Base-by-base conservation (phyloP, 164 flowering plant species). In the Liquidambar formosana region DNA sequence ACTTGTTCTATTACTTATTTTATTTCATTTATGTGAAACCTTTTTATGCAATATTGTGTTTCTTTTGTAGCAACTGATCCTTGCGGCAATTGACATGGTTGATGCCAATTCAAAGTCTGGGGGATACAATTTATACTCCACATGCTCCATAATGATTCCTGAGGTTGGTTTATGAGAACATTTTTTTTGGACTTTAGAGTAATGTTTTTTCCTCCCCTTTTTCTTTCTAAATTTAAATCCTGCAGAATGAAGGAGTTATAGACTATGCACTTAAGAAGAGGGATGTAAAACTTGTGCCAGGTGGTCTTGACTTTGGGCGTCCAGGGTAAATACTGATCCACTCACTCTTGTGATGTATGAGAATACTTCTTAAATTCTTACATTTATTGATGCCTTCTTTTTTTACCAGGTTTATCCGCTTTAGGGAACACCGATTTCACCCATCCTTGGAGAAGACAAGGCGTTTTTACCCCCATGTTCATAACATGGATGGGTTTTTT, bases 401-500 rank as follows among this genome's bases (percentile, higher is more conserved):
- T 49, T 49, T 65, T 27, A 26, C 56, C 85, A 96, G 99, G 80
- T 89, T 83, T 76, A 63, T 73, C 38, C 83, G 88, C 61, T 96
- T 78, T 75, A 88, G 98, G 75, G 90, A 88, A 73, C 88, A 90
- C n/a, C 88, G 91, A 12, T 93, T 93, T 70, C 97, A 96, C 52
- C 86, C 94, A 48, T 89, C 99, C 2, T 65, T 96, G 44, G 92
- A 91, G 12, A 91, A 91, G 82, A 88, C 96, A 3, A 88, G 94
- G 71, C 95, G 99, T 8, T 93, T 93, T 75, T 93, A 91, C 48
- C 99, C 99, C 19, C 99, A 93, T 78, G 96, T 88, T 65, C 91
- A 93, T 77, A 96, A 96, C 75, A 89, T 96, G 99, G 99, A 96
- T 79, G 99, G 99, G 0, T 96, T 96, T 77, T 96, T 93, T 79